Evolutionary conservation across 2,329 filamentous ascomycete species (phyloP).

Genomic region (Claviceps quebecensis): DNA sequence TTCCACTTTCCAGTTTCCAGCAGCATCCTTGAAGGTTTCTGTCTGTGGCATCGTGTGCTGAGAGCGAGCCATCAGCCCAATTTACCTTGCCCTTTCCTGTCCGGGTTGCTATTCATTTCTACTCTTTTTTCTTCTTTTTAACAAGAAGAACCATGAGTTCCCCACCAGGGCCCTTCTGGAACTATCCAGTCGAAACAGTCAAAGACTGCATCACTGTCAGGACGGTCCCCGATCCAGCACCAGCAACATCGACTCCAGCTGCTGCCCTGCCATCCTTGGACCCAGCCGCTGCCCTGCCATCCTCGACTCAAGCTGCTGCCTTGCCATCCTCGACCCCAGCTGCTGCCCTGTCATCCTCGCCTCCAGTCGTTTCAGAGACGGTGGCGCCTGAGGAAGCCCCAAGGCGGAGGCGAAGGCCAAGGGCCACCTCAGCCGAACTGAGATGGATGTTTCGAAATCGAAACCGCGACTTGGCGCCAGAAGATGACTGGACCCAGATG

Average conservation of each 20-base stretch:
- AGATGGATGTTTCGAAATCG: neutral
- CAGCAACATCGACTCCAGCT: neutral
- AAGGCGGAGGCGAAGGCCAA: no score
- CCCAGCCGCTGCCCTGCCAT: neutral
- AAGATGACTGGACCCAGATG: conserved; percentile 9
- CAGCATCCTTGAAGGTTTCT: neutral
- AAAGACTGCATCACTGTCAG: neutral
- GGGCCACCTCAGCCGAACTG: no score
- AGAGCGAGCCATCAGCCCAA: neutral
- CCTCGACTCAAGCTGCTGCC: neutral
- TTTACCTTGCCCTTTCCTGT: no score
- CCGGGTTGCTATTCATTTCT: no score
- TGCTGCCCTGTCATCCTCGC: neutral
- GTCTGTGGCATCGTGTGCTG: neutral
- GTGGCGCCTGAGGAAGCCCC: no score
- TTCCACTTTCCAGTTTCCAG: neutral
- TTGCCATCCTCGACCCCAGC: neutral
- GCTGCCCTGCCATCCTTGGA: neutral
- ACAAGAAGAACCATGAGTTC: conserved; percentile 1
- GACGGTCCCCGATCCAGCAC: conserved; percentile 1
- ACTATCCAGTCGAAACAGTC: neutral
- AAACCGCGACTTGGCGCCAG: conserved; percentile 3
- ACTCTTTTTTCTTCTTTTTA: no score
- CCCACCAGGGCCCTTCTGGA: neutral
- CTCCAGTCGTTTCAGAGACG: no score